phyloP scores from a whole-genome alignment of 805 yeast genomes.

The Pichia membranifaciens region DNA sequence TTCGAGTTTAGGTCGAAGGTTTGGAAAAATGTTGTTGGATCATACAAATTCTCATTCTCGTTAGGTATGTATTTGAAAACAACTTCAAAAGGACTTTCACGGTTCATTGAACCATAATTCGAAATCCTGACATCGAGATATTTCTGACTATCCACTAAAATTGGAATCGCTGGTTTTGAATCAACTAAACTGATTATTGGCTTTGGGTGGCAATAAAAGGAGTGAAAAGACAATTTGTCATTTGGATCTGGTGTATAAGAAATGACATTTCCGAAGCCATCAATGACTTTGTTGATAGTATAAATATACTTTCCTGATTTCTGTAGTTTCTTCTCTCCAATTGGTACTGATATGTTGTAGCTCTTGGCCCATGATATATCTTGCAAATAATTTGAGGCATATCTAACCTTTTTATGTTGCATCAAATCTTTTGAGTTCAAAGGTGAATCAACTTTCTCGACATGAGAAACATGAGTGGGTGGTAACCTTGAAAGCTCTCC shows the following conservation, averaged over 20 bases:
- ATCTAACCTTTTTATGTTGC: constrained; percentile 24
- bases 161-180: constrained; percentile 22
- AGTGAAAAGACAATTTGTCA: constrained; percentile 36
- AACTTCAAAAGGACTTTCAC: constrained; percentile 46
- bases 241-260: constrained; percentile 34
- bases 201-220: constrained; percentile 48
- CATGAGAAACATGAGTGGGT: constrained; percentile 37
- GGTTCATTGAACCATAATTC: constrained; percentile 20
- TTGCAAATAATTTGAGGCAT: constrained; percentile 26
- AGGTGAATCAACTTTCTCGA: constrained; percentile 43
- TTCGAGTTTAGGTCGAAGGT: constrained; percentile 26
- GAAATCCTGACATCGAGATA: constrained; percentile 25
- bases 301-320: constrained; percentile 51
- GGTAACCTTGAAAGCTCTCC: constrained; percentile 28
- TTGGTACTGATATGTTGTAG: constrained; percentile 23
- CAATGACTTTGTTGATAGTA: constrained; percentile 51
- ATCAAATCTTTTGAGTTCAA: constrained; percentile 30
- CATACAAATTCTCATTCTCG: constrained; percentile 13
- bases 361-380: constrained; percentile 36
- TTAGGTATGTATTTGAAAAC: constrained; percentile 30
- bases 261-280: constrained; percentile 60
- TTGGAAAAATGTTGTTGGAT: constrained; percentile 17
- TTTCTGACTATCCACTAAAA: constrained; percentile 30
- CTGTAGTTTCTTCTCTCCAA: constrained; percentile 23
- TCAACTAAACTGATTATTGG: constrained; percentile 48